phyloP scores from a whole-genome alignment of 2,329 filamentous ascomycete species.

The Colletotrichum acutatum region DNA sequence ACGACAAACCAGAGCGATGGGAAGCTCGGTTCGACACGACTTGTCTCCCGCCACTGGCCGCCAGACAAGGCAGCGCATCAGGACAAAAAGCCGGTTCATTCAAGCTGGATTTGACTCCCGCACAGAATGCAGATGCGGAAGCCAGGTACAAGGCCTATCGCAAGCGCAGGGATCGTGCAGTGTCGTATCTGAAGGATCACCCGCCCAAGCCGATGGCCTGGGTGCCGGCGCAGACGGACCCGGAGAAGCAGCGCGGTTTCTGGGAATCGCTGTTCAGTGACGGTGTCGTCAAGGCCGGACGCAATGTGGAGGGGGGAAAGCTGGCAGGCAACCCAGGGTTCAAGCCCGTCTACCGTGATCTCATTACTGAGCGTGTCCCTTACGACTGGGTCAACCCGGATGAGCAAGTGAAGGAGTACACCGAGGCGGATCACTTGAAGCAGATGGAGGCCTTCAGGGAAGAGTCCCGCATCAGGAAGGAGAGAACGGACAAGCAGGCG shows the following conservation, averaged over 20 bases:
- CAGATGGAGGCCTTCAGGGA: constrained; percentile 30
- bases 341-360: constrained; percentile 32
- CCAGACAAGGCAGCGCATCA: background rate
- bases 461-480: constrained; percentile 13
- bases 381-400: constrained; percentile 30
- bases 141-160: constrained; percentile 30
- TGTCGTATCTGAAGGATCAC: constrained; percentile 26
- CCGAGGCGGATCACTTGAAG: constrained; percentile 12
- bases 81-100: background rate
- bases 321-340: constrained; percentile 17
- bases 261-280: constrained; percentile 15
- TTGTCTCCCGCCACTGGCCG: constrained; percentile 3
- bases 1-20: constrained; percentile 26
- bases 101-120: constrained; percentile 11
- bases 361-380: constrained; percentile 26
- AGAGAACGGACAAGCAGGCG: constrained; percentile 21
- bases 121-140: constrained; percentile 14
- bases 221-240: background rate
- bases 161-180: constrained; percentile 26
- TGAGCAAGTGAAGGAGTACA: constrained; percentile 5
- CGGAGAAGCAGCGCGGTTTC: background rate
- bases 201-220: constrained; percentile 32
- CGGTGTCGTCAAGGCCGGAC: constrained; percentile 6
- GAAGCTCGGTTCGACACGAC: constrained; percentile 21
- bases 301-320: constrained; percentile 9